Evolutionary conservation across 2,329 filamentous ascomycete genomes (phyloP).

Genomic region (Diaporthe destruens): DNA sequence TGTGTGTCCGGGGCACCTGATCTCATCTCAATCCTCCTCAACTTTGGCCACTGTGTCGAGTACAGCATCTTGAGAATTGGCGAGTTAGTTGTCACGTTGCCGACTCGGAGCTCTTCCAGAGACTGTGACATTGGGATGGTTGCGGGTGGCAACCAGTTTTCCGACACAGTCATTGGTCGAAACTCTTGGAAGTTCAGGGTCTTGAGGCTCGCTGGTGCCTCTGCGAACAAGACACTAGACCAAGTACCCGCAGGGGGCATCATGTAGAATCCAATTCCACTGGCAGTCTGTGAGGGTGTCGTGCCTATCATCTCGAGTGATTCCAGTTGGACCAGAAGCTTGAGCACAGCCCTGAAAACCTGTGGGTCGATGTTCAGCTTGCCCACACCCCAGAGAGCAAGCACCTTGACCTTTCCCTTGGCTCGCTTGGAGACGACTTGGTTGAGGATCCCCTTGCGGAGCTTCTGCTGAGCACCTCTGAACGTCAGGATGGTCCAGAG

Average conservation of each 20-base stretch:
- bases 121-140: background rate
- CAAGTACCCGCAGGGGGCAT: background rate
- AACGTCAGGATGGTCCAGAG: conserved; percentile 37
- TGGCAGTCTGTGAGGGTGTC: too few relatives aligned
- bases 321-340: conserved; percentile 5
- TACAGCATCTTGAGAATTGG: background rate
- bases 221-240: background rate
- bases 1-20: accelerated
- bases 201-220: conserved; percentile 18
- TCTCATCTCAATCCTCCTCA: conserved; percentile 22
- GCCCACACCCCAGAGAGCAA: conserved; percentile 17
- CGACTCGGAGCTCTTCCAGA: conserved; percentile 11
- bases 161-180: too few relatives aligned
- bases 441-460: conserved; percentile 13
- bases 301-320: conserved; percentile 12
- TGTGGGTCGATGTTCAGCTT: conserved; percentile 22
- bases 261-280: background rate
- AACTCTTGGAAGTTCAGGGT: conserved; percentile 10
- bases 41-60: conserved; percentile 18
- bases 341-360: conserved; percentile 22
- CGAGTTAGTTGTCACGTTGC: background rate
- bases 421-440: conserved; percentile 20
- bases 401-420: conserved; percentile 12
- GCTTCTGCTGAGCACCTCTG: background rate
- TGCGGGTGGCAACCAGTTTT: too few relatives aligned